These are phyloP conservation scores for Colletotrichum higginsianum DNA, from an alignment of 2,329 filamentous ascomycete genomes.

Conservation along the genomic window DNA sequence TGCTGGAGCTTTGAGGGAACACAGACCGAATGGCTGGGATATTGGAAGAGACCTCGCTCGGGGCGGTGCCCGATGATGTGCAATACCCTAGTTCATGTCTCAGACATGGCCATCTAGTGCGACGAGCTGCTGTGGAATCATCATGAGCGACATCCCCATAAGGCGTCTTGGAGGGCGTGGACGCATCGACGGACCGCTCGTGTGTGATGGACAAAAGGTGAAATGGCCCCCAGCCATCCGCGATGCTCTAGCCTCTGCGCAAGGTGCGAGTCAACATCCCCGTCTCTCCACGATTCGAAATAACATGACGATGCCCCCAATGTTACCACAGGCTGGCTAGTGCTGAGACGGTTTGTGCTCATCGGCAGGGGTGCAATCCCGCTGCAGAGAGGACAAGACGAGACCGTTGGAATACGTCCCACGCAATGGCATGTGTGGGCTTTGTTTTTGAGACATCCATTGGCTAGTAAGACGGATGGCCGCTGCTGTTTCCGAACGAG, in stretches of 20 bases:
- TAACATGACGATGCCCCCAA: conserved; percentile 26
- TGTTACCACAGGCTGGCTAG: conserved; percentile 21
- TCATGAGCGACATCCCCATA: conserved; percentile 21
- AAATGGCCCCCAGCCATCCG: conserved; percentile 4
- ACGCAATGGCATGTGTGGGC: conserved; percentile 4
- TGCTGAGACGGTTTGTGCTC: conserved; percentile 31
- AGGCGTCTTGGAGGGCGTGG: conserved; percentile 3
- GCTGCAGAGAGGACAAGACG: conserved; percentile 11
- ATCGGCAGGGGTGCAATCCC: conserved; percentile 15
- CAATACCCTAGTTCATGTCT: conserved; percentile 27
- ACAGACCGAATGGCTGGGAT: conserved; percentile 26
- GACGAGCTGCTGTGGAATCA: conserved; percentile 36
- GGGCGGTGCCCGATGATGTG: conserved; percentile 1
- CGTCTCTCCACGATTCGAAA: conserved; percentile 37
- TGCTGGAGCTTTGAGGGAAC: conserved; percentile 2
- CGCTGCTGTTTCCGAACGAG: conserved; percentile 21
- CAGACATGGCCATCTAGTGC: conserved; percentile 25
- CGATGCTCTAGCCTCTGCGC: conserved; percentile 1
- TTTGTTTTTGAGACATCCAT: conserved; percentile 16
- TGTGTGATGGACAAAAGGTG: conserved; percentile 14
- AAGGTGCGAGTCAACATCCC: conserved; percentile 37
- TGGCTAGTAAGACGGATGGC: not conserved
- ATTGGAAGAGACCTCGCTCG: not conserved
- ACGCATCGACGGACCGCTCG: conserved; percentile 20
- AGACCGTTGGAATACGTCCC: conserved; percentile 5